Base-by-base conservation (phyloP, 768 basidiomycete genomes). In the Amanita polypyramis region DNA sequence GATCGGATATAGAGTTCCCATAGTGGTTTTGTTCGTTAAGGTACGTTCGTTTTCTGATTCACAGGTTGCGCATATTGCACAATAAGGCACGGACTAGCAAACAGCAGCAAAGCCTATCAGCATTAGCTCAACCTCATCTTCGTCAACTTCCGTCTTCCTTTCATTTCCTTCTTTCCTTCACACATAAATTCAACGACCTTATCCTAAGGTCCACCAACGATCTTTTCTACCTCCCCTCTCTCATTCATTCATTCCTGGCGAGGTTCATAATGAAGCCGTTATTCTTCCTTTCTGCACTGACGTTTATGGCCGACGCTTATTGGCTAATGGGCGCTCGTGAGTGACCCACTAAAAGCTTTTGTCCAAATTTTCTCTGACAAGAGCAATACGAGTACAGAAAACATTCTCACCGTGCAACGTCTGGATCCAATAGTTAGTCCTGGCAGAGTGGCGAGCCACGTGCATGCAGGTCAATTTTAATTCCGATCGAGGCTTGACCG, bases 241-340 rank as follows among this genome's bases (percentile, higher is more conserved):
- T 29, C 29, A 32, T 49, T 30, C 19, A 35, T 25, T 29, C 29
- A 32, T 49, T 30, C 19, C 15, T 17, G n/a, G 21, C 49, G 40
- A 44, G 23, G n/a, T 43, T 50, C 19, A 19, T 37, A 17, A 65
- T 64, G 63, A 65, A 61, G 52, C 47, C 56, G 52, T 50, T 63
- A 54, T 45, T 65, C 27, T 48, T 63, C 36, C 43, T 71, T 49
- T 57, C 61, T 20, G 60, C 58, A 38, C 53, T 66, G 47, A 59
- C 56, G 21, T 56, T 64, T 42, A 60, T 62, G 32, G 64, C 62
- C 38, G 62, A 69, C 53, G 71, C 68, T 3, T 74, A 72, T 54
- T 73, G 70, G 69, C 63, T 74, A 39, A 70, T 70, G 67, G 72
- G 68, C 7, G 53, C 60, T 17, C 62, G 72, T 71, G 27, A 17